Evolutionary conservation across 2,329 filamentous ascomycete species (phyloP), one percentile per base, ranked within the genome.

Genomic region (Juglanconis oblonga): DNA sequence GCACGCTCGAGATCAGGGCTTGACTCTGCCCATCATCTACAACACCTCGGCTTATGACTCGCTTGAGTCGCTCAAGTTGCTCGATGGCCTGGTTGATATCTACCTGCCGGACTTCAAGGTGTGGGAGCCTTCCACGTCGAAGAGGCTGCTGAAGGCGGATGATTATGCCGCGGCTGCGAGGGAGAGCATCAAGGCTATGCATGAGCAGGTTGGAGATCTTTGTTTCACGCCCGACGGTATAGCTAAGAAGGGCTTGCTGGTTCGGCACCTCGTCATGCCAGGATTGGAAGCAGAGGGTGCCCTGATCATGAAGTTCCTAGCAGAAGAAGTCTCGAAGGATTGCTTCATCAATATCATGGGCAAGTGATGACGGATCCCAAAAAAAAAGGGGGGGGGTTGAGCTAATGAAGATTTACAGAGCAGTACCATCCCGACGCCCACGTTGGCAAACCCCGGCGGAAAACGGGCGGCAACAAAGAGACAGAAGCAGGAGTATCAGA

Each of bases 21-120:
- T 95, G 9, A 81, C 76, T 4, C 68, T 94, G 10, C 91, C 91
- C 1, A 87, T 96, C 66, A 81, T 96, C 38, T 95, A 96, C 79
- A 96, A 96, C 69, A 93, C 90, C 0, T 92, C 88, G 0, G 87
- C 88, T 10, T 96, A 90, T 69, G 91, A 96, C 73, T 91, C 87
- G 1, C 76, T 88, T 0, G 87, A 85, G 2, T 92, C 88, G 0
- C 77, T 96, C 1, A 74, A 85, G 61, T 78, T 95, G 8, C 81
- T 96, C 67, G 87, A 95, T 66, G 91, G 91, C 0, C 76, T 96
- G 33, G 85, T 95, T 0, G 91, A 95, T 70, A 92, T 96, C 49
- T 96, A 95, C 70, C 78, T 96, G n/a, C 88, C 91, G 0, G 91
- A 96, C 70, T 95, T 95, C 78, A 95, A 96, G 72, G 85, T 93